Percentiles rank a stretch among this genome's conserved stretches.
phyloP scores from a whole-genome alignment of 257 asterid genomes.

The Galeopsis tetrahit region DNA sequence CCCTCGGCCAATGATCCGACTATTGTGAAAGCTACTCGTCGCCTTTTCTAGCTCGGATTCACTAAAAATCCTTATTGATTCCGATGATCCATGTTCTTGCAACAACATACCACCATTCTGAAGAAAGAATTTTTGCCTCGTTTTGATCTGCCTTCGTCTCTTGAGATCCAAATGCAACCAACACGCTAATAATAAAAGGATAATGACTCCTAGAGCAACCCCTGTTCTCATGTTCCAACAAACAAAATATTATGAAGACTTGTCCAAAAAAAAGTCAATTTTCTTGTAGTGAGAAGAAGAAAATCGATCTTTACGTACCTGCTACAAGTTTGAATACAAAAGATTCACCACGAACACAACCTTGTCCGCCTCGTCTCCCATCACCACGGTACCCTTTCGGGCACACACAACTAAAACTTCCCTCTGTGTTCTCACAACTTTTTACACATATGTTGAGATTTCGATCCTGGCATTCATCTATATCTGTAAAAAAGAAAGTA shows the following conservation, averaged over 20 bases:
- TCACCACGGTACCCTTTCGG: slow-evolving; percentile 39
- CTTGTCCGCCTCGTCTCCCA: slow-evolving; percentile 34
- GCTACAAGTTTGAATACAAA: slow-evolving; percentile 30
- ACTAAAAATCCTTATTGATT: slow-evolving; percentile 24
- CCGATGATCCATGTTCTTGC: slow-evolving; percentile 34
- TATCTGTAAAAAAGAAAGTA: slow-evolving; percentile 35
- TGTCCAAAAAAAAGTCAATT: too few relatives aligned
- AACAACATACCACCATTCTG: slow-evolving; percentile 37
- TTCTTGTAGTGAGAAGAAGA: too few relatives aligned
- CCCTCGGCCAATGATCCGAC: slow-evolving; percentile 41
- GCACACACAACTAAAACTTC: slow-evolving; percentile 40
- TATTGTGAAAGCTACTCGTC: slow-evolving; percentile 31
- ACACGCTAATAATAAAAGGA: slow-evolving; percentile 25
- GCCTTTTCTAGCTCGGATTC: slow-evolving; percentile 36
- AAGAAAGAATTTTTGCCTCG: slow-evolving; percentile 13
- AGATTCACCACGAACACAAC: slow-evolving; percentile 34
- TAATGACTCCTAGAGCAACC: slow-evolving; percentile 32
- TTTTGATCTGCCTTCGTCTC: slow-evolving; percentile 29
- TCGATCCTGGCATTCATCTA: slow-evolving; percentile 47
- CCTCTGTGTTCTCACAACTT: slow-evolving; percentile 30
- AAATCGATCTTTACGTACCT: slow-evolving; percentile 9
- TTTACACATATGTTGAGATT: slow-evolving; percentile 27
- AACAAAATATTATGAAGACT: neutral
- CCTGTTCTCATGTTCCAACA: slow-evolving; percentile 26
- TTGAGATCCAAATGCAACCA: slow-evolving; percentile 35